Evolutionary conservation across 768 basidiomycete genomes (phyloP), one percentile per base, ranked within the genome.

Genomic region (Antrodiella citrinella): DNA sequence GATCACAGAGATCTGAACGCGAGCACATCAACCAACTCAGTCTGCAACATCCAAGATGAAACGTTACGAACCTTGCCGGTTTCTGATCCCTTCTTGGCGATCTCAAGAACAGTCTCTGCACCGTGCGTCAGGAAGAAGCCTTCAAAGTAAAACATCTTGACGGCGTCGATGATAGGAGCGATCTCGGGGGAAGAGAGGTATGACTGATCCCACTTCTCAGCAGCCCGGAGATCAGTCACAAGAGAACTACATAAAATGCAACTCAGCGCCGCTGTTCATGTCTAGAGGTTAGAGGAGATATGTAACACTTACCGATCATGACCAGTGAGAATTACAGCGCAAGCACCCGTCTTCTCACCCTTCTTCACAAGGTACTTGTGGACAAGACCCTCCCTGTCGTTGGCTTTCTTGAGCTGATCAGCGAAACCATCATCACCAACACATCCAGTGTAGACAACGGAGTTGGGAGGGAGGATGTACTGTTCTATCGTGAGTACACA

Each of bases 111-210:
- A 50, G 78, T 75, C 49, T 82, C 80, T 50, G 77, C 64, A 42
- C 96, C 95, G 64, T 99, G 95, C 15, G 95, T 95, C 52, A 98
- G 77, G 82, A 99, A 97, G 75, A 86, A 99, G 5, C 95, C 95
- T 62, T 92, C 95, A 53, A 97, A 81, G 72, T 99, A 99, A 75
- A 79, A 96, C 65, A 79, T 78, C 63, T 87, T 84, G 51, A 94
- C 95, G 43, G 72, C 76, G 4, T 88, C 76, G 61, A 98, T 73
- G 57, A 92, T 72, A 25, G 82, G 76, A 22, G 87, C 82, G 55
- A 98, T 82, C 47, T 73, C 68, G 12, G 86, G 75, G 7, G 89
- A 84, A 7, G 78, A 74, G 41, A 99, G 76, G 69, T 97, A 91
- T 3, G 82, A 73, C 51, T 78, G 74, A 11, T 86, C 81, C 67